These are phyloP conservation scores for Phytopythium ostracodes DNA, from an alignment of 352 stramenopile species.

Conservation along the genomic window DNA sequence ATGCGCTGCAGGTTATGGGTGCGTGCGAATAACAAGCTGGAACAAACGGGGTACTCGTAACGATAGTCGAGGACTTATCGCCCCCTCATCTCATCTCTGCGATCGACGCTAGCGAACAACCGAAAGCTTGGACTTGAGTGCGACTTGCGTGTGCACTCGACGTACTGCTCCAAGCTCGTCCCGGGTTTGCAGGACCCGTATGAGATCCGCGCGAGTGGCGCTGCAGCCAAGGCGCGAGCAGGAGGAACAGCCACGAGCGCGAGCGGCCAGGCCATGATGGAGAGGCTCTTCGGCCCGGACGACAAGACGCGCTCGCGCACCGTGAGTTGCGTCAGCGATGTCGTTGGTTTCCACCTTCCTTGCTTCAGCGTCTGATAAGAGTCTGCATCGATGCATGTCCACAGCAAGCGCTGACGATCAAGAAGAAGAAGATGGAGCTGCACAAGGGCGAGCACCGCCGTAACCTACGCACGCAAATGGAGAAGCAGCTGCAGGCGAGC, in stretches of 20 bases:
- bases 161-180: conserved; percentile 74
- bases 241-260: conserved; percentile 39
- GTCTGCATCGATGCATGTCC: neutral
- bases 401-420: conserved; percentile 22
- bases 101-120: conserved; percentile 36
- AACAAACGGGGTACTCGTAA: neutral
- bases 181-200: conserved; percentile 59
- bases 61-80: neutral
- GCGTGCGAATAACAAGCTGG: neutral
- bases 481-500: conserved; percentile 86
- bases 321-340: conserved; percentile 12
- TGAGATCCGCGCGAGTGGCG: conserved; percentile 32
- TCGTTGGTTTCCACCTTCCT: neutral
- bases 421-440: conserved; percentile 78
- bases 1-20: conserved; percentile 64
- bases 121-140: conserved; percentile 70
- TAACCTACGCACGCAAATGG: conserved; percentile 71
- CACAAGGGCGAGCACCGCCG: conserved; percentile 71
- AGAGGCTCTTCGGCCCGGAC: conserved; percentile 68
- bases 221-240: conserved; percentile 30
- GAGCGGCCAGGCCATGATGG: conserved; percentile 72
- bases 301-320: conserved; percentile 56
- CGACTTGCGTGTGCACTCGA: conserved; percentile 64
- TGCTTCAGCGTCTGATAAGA: neutral
- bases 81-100: neutral